Conservation (phyloP, 2,329 filamentous ascomycete genomes). For the Coniochaeta sp. region DNA sequence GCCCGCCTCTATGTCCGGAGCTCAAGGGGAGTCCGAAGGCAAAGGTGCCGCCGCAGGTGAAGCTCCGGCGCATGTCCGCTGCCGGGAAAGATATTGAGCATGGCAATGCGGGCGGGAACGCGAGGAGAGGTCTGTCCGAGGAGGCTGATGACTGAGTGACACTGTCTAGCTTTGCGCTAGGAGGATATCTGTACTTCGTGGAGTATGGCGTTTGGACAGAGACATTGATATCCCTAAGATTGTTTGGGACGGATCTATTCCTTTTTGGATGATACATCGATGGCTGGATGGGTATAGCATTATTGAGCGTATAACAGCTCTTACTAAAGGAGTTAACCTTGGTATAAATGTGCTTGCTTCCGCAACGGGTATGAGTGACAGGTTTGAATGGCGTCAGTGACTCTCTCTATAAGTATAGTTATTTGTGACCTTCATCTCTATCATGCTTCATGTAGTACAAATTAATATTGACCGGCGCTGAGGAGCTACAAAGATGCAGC, state of each 20-base stretch:
- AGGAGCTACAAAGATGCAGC: too few relatives aligned
- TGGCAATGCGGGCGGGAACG: background rate
- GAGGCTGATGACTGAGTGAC: background rate
- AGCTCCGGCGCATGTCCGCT: background rate
- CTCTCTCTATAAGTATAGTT: too few relatives aligned
- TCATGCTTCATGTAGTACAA: too few relatives aligned
- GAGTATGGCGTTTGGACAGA: background rate
- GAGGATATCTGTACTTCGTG: background rate
- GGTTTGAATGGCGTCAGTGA: too few relatives aligned
- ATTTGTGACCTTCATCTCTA: too few relatives aligned
- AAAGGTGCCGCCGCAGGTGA: background rate
- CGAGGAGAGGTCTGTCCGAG: background rate
- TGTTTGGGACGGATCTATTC: background rate
- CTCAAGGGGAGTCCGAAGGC: background rate
- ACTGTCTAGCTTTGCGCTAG: background rate
- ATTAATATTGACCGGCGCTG: too few relatives aligned
- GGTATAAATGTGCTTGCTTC: background rate
- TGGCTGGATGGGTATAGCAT: background rate
- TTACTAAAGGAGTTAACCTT: background rate
- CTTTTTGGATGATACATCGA: background rate
- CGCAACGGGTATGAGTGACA: background rate
- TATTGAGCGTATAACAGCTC: background rate
- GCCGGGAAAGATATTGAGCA: background rate
- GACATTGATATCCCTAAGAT: background rate
- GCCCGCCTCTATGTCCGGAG: slow-evolving; percentile 1